Conservation (phyloP, 2,329 filamentous ascomycete species). For the Bisporella sp. region DNA sequence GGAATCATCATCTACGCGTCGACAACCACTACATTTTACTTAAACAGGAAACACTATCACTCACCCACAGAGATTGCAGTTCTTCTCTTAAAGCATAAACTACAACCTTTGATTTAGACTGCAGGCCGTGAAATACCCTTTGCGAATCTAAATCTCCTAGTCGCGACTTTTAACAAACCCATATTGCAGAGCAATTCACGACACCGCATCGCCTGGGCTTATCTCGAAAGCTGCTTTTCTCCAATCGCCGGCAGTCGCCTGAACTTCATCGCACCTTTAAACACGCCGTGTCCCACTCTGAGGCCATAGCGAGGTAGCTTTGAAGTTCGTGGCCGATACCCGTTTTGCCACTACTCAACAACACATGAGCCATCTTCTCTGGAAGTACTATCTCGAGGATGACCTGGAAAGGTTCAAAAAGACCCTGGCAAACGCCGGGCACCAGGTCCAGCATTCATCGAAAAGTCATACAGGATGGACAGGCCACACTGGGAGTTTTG, state of each 20-base stretch:
- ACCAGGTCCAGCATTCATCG: conserved; percentile 42
- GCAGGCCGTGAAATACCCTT: no score
- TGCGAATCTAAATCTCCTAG: no score
- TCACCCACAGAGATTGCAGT: no score
- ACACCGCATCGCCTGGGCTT: no score
- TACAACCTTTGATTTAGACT: no score
- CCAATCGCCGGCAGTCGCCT: conserved; percentile 24
- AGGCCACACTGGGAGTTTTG: conserved; percentile 33
- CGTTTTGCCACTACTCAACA: conserved; percentile 29
- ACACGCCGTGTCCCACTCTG: conserved; percentile 75
- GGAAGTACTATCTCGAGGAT: conserved; percentile 95
- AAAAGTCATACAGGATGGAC: conserved; percentile 43
- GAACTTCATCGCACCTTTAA: conserved; percentile 67
- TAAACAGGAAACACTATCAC: no score
- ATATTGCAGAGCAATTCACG: no score
- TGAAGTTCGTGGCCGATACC: conserved; percentile 27
- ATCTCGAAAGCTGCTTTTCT: no score
- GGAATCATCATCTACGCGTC: no score
- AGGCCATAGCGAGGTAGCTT: conserved; percentile 81
- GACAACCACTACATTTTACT: no score
- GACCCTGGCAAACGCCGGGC: conserved; percentile 68
- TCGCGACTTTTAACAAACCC: no score
- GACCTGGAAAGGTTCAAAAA: conserved; percentile 93
- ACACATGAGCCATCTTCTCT: conserved; percentile 94
- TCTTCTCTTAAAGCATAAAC: no score